Conservation (phyloP, 768 basidiomycete genomes). For the Macrocybe gigantea region DNA sequence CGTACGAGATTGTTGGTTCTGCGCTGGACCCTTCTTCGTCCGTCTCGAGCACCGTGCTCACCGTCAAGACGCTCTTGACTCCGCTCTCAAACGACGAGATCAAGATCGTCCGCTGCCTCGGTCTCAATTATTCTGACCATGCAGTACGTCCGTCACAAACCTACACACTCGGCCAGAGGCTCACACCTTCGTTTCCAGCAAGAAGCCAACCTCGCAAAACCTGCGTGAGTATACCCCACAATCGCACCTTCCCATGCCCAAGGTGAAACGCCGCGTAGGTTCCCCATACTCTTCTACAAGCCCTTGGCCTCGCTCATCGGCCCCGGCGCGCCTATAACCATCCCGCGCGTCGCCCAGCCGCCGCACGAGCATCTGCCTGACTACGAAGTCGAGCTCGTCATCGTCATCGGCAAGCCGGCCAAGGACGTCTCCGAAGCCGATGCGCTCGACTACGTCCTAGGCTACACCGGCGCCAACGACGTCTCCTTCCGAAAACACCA, state of each 20-base stretch:
- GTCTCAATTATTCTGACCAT: conserved; percentile 82
- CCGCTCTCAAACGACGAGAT: conserved; percentile 66
- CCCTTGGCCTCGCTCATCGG: conserved; percentile 67
- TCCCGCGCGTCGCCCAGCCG: conserved; percentile 68
- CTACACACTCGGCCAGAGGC: neutral
- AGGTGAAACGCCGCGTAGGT: conserved; percentile 26
- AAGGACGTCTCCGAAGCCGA: conserved; percentile 77
- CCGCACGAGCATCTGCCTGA: conserved; percentile 67
- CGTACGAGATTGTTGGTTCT: conserved; percentile 67
- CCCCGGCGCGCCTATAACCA: conserved; percentile 55
- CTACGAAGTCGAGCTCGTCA: conserved; percentile 76
- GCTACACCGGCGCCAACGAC: conserved; percentile 77
- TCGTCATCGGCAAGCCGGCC: conserved; percentile 79
- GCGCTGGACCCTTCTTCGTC: conserved; percentile 61
- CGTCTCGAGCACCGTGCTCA: conserved; percentile 57
- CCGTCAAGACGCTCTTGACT: conserved; percentile 64
- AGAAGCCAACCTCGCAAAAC: conserved; percentile 59
- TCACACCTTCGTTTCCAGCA: conserved; percentile 32
- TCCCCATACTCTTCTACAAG: conserved; percentile 78
- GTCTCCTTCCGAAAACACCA: conserved; percentile 86
- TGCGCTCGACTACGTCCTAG: conserved; percentile 82
- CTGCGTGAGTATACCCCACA: conserved; percentile 38
- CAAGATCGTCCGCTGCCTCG: conserved; percentile 68
- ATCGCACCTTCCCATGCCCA: neutral
- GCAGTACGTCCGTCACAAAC: conserved; percentile 38